These are phyloP conservation scores for Penicillium sp. DNA, from an alignment of 2,329 filamentous ascomycete species.

Conservation along the genomic window DNA sequence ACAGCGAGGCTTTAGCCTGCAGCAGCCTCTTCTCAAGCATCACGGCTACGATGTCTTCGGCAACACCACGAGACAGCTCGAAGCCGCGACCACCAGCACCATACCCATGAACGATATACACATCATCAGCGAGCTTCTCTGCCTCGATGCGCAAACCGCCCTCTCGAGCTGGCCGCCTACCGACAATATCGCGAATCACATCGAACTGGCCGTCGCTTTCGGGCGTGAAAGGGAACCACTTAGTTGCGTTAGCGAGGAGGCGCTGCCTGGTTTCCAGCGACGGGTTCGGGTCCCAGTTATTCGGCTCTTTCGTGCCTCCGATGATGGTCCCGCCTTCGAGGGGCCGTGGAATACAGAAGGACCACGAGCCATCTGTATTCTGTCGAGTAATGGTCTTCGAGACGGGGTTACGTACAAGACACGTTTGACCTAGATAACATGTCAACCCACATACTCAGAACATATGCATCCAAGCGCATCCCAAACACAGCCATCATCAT, in stretches of 20 bases:
- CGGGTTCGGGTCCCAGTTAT: constrained; percentile 56
- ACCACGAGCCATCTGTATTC: constrained; percentile 62
- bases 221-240: constrained; percentile 43
- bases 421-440: constrained; percentile 43
- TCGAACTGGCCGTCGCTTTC: constrained; percentile 41
- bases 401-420: constrained; percentile 48
- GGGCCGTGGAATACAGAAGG: constrained; percentile 62
- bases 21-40: constrained; percentile 33
- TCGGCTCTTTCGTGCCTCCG: constrained; percentile 64
- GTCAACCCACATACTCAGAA: neutral
- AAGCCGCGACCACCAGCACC: constrained; percentile 62
- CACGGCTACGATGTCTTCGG: constrained; percentile 50
- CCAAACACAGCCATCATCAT: neutral
- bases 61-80: constrained; percentile 62
- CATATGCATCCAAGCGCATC: neutral
- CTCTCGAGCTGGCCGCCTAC: constrained; percentile 46
- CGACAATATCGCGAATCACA: constrained; percentile 49
- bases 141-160: constrained; percentile 54
- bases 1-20: constrained; percentile 26
- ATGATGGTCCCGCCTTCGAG: constrained; percentile 65
- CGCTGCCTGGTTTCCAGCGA: constrained; percentile 48
- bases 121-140: constrained; percentile 41
- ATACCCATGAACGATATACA: constrained; percentile 55
- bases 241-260: constrained; percentile 48
- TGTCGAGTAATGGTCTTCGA: constrained; percentile 58